Evolutionary conservation across 164 flowering plant species (phyloP), one percentile per base, ranked within the genome.

Genomic region (Stephania yunnanensis): DNA sequence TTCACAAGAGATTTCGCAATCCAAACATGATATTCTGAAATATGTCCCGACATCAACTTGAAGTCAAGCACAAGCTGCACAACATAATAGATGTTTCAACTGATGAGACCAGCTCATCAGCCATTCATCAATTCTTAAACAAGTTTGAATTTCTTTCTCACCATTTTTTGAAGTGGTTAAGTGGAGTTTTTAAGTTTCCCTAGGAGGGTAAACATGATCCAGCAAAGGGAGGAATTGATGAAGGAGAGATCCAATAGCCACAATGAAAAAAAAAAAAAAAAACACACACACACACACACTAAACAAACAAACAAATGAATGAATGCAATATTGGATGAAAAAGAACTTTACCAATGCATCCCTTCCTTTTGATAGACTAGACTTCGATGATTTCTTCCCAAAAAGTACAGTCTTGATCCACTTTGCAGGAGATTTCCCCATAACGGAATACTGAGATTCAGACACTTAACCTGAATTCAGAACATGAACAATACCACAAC

Each of bases 401-500:
- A 92, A 89, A 3, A 95, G 85, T 6, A 91, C 80, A 3, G 90
- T 85, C 84, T 92, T 95, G 79, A 95, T 84, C 99, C 99, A 95
- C 85, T 84, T 95, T 64, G 81, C 95, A 7, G 97, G 91, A 72
- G 97, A 87, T 79, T 87, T 92, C 53, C 97, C 94, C 97, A 94
- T 94, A 31, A 78, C 76, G 70, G 46, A 50, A 71, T 6, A 19
- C 72, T 12, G 64, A 74, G 45, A 45, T 52, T 73, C 29, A 76
- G 61, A 76, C 64, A 72, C 22, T 13, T 29, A 61, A 70, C 64
- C 73, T 53, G 66, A 45, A 15, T 7, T 19, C 29, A 72, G 12
- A 19, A 48, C 66, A 45, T 31, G 66, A 30, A 55, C 1, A 17
- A 22, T 55, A 6, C 22, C n/a, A 61, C 7, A 61, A 61, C n/a